These are phyloP conservation scores for Torulaspora gathmanii DNA, from an alignment of 805 yeast genomes.

Conservation along the genomic window DNA sequence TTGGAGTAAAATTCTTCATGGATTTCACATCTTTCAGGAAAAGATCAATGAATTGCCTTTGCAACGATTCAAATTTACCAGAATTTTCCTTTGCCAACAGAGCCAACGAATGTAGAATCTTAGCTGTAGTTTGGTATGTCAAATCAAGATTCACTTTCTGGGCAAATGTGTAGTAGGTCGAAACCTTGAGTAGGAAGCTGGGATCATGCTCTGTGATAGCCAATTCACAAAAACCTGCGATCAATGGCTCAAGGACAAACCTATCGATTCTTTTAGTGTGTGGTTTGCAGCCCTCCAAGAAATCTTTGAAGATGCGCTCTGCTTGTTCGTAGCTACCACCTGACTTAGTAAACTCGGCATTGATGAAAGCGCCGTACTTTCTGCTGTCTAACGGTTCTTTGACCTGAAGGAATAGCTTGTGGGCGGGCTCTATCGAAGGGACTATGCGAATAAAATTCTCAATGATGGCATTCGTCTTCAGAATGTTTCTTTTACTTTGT, in stretches of 20 bases:
- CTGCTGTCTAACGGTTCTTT: slow-evolving; percentile 19
- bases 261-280: slow-evolving; percentile 7
- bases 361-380: slow-evolving; percentile 23
- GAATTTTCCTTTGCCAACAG: slow-evolving; percentile 11
- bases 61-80: slow-evolving; percentile 11
- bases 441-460: slow-evolving; percentile 22
- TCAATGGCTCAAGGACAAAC: slow-evolving; percentile 18
- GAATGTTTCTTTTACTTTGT: slow-evolving; percentile 15
- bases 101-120: slow-evolving; percentile 13
- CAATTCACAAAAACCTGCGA: slow-evolving; percentile 22
- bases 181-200: slow-evolving; percentile 15
- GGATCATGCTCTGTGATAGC: slow-evolving; percentile 15
- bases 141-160: slow-evolving; percentile 14
- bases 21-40: slow-evolving; percentile 12
- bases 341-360: slow-evolving; percentile 25
- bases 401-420: slow-evolving; percentile 21
- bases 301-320: slow-evolving; percentile 25
- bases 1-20: slow-evolving; percentile 14
- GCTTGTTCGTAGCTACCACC: slow-evolving; percentile 22
- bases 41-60: slow-evolving; percentile 9
- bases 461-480: slow-evolving; percentile 16
- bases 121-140: slow-evolving; percentile 13
- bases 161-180: slow-evolving; percentile 20
- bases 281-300: slow-evolving; percentile 11
- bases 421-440: slow-evolving; percentile 21